Evolutionary conservation across 345 rosid genomes (phyloP).

Genomic region (Balakata baccata): DNA sequence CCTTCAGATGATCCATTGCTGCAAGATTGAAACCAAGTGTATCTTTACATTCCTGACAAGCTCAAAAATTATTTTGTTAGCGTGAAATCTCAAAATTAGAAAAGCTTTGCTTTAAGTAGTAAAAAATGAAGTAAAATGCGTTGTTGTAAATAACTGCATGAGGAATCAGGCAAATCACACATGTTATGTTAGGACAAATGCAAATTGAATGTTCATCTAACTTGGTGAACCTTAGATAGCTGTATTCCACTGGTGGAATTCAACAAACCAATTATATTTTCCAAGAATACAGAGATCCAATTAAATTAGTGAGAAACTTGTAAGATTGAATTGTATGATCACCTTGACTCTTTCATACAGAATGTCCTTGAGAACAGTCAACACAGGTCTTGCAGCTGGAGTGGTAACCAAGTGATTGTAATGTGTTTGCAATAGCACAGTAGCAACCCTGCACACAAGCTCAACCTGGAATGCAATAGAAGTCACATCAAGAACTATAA

Average conservation of each 20-base stretch:
- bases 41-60: constrained; percentile 78
- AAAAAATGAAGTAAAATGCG: neutral
- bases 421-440: constrained; percentile 69
- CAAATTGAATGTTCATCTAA: too few relatives aligned
- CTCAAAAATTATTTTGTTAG: constrained; percentile 4
- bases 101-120: neutral
- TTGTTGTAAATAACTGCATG: too few relatives aligned
- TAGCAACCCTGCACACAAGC: constrained; percentile 72
- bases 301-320: neutral
- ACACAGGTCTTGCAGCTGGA: constrained; percentile 70
- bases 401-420: constrained; percentile 74
- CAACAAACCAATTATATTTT: neutral
- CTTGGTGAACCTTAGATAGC: too few relatives aligned
- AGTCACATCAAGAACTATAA: neutral
- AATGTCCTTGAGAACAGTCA: constrained; percentile 63
- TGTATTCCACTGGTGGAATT: neutral
- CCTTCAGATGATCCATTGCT: constrained; percentile 94
- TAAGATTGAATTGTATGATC: constrained; percentile 10
- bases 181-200: too few relatives aligned
- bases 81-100: neutral
- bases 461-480: constrained; percentile 53
- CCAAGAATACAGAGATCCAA: neutral
- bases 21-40: constrained; percentile 88
- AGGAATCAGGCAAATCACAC: too few relatives aligned
- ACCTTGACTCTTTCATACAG: constrained; percentile 78